phyloP scores from a whole-genome alignment of 441 rosid genomes.

The Caryocar brasiliense region DNA sequence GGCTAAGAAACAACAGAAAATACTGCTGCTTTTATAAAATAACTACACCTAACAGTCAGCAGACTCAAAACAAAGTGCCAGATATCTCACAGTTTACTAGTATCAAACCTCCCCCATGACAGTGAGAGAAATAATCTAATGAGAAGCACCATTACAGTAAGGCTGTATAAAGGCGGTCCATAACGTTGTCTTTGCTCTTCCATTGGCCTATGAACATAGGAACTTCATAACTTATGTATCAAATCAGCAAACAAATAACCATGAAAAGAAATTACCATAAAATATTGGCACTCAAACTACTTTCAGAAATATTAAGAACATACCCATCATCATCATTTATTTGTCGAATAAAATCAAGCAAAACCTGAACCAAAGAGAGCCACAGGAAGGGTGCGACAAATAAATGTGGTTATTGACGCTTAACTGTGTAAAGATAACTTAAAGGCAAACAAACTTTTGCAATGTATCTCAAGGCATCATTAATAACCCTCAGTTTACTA shows the following conservation, averaged over 20 bases:
- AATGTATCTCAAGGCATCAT: not conserved
- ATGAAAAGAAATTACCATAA: too few species aligned
- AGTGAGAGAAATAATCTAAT: conserved; percentile 60
- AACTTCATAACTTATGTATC: too few species aligned
- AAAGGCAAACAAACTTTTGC: not conserved
- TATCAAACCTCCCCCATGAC: conserved; percentile 55
- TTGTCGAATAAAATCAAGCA: conserved; percentile 84
- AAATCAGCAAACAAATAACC: conserved; percentile 1
- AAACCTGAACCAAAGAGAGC: conserved; percentile 48
- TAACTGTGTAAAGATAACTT: conserved; percentile 9
- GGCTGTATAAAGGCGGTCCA: conserved; percentile 88
- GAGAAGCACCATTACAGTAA: conserved; percentile 52
- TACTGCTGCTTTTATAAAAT: not conserved
- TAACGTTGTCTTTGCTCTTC: conserved; percentile 94
- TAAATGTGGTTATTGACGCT: not conserved
- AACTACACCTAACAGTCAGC: not conserved
- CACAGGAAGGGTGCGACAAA: too few species aligned
- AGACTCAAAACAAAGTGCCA: conserved; percentile 6
- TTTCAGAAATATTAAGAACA: conserved; percentile 15
- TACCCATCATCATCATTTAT: conserved; percentile 98
- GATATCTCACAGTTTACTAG: conserved; percentile 52
- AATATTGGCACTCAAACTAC: too few species aligned
- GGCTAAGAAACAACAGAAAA: not conserved
- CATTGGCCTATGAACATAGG: conserved; percentile 67
- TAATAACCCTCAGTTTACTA: not conserved